phyloP scores from a whole-genome alignment of 805 yeast species.

The Kuraishia ogatae region DNA sequence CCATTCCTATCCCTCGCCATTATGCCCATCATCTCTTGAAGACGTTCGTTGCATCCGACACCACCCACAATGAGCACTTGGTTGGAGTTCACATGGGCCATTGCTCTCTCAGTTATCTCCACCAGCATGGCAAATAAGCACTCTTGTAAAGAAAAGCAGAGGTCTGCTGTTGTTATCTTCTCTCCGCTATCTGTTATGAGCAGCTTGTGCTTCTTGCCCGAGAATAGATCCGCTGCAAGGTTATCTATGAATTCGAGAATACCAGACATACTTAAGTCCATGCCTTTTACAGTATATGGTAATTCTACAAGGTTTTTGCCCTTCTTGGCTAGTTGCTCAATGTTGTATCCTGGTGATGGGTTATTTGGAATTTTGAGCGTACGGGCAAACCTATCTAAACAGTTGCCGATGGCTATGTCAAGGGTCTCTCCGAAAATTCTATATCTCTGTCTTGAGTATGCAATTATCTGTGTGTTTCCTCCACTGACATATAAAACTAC shows the following conservation, averaged over 20 bases:
- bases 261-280: conserved; percentile 97
- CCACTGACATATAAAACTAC: conserved; percentile 97
- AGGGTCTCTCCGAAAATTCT: conserved; percentile 98
- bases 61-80: conserved; percentile 97
- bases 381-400: conserved; percentile 93
- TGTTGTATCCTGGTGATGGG: conserved; percentile 97
- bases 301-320: conserved; percentile 57
- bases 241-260: conserved; percentile 79
- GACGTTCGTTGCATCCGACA: conserved; percentile 89
- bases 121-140: conserved; percentile 92
- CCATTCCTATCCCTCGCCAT: conserved; percentile 92
- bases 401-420: conserved; percentile 96
- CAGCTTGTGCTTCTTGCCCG: conserved; percentile 30
- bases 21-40: conserved; percentile 93
- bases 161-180: conserved; percentile 68
- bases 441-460: conserved; percentile 87
- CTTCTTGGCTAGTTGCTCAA: conserved; percentile 84
- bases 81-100: conserved; percentile 90
- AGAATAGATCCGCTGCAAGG: conserved; percentile 65
- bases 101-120: conserved; percentile 95
- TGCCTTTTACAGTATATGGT: conserved; percentile 97
- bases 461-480: conserved; percentile 97
- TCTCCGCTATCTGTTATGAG: conserved; percentile 36
- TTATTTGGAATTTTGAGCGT: conserved; percentile 81
- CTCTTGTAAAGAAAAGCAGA: conserved; percentile 91